Evolutionary conservation across 2,329 filamentous ascomycete species (phyloP).

Genomic region (Chaetomiaceae sp.): DNA sequence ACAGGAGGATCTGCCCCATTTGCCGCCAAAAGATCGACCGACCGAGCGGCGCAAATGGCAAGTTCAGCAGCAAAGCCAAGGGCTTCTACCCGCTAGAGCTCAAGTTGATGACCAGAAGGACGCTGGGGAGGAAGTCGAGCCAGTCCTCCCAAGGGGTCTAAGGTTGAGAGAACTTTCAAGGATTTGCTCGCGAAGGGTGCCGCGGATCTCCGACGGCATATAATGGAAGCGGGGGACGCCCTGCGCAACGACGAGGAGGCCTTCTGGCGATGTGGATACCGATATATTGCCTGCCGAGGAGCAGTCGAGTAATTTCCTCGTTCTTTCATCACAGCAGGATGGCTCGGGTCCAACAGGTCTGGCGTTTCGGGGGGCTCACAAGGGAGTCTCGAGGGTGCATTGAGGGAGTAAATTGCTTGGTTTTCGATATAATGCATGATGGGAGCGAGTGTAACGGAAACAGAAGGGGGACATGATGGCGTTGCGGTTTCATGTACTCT

Average conservation of each 20-base stretch:
- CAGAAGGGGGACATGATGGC: neutral
- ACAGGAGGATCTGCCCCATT: conserved; percentile 58
- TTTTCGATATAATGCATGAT: neutral
- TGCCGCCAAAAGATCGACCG: conserved; percentile 57
- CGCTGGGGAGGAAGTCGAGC: conserved; percentile 30
- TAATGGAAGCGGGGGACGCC: too few relatives aligned
- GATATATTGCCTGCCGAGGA: too few relatives aligned
- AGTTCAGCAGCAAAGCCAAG: conserved; percentile 35
- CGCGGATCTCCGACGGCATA: too few relatives aligned
- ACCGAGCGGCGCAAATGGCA: conserved; percentile 29
- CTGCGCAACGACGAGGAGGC: too few relatives aligned
- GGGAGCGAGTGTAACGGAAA: neutral
- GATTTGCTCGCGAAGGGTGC: too few relatives aligned
- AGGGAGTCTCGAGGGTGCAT: neutral
- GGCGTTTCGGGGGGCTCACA: too few relatives aligned
- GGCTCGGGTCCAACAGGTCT: too few relatives aligned
- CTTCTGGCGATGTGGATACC: too few relatives aligned
- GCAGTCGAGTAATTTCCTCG: too few relatives aligned
- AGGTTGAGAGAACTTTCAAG: neutral
- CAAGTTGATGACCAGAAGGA: conserved; percentile 56
- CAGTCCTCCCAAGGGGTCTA: neutral
- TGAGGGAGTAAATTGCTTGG: neutral
- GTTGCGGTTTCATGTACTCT: neutral
- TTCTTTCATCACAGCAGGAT: too few relatives aligned
- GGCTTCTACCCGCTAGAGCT: conserved; percentile 57